Evolutionary conservation across 768 basidiomycete species (phyloP).

Genomic region (Termitomyces sp.): DNA sequence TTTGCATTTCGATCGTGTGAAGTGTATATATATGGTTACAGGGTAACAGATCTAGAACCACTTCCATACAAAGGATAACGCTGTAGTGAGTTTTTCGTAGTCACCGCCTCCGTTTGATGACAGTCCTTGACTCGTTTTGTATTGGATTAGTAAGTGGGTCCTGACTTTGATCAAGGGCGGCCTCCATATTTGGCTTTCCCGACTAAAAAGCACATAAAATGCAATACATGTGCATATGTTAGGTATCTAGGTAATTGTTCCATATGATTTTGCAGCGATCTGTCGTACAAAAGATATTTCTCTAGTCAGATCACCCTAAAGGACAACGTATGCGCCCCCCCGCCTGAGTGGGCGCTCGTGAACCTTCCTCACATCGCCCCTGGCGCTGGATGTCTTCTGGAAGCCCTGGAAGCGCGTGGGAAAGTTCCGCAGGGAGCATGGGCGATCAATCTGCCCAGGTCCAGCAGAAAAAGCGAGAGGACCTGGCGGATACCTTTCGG

Average conservation of each 20-base stretch:
- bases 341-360: background rate
- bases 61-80: slow-evolving; percentile 6
- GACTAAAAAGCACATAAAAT: background rate
- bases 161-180: background rate
- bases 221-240: background rate
- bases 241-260: background rate
- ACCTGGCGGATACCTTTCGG: background rate
- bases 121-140: slow-evolving; percentile 12
- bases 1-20: background rate
- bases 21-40: slow-evolving; percentile 9
- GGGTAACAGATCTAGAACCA: background rate
- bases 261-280: background rate
- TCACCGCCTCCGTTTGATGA: slow-evolving; percentile 16
- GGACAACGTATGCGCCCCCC: background rate
- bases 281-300: background rate
- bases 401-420: background rate
- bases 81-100: slow-evolving; percentile 8
- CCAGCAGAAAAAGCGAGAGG: background rate
- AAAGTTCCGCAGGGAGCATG: background rate
- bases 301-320: background rate
- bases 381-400: background rate
- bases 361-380: background rate
- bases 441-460: background rate
- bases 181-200: slow-evolving; percentile 4
- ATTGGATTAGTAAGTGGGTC: slow-evolving; percentile 5